phyloP scores from a whole-genome alignment of 352 stramenopile species.

The Lagenidium giganteum region DNA sequence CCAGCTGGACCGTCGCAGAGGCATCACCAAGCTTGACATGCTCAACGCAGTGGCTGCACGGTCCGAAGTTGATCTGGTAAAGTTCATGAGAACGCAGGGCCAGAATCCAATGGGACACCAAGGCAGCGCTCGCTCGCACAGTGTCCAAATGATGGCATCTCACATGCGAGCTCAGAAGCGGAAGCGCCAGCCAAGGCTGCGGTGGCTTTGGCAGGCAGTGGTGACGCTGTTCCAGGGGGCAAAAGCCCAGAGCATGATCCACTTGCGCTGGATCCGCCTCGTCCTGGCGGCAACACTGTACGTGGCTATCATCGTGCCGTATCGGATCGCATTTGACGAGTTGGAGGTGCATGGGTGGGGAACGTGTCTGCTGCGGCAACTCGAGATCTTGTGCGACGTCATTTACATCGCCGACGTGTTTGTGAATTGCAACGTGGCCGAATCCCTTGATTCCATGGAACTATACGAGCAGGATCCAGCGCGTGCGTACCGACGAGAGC shows the following conservation, averaged over 20 bases:
- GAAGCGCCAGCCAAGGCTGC: no score
- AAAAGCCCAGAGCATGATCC: slow-evolving; percentile 25
- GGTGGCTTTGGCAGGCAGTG: neutral
- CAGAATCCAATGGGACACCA: no score
- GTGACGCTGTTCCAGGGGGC: slow-evolving; percentile 10
- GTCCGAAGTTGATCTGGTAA: no score
- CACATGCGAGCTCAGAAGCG: no score
- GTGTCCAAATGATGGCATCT: neutral
- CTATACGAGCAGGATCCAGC: slow-evolving; percentile 32
- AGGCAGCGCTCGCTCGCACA: no score
- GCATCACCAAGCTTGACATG: no score
- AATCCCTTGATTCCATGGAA: slow-evolving; percentile 21
- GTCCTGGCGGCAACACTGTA: slow-evolving; percentile 21
- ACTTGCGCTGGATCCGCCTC: slow-evolving; percentile 26
- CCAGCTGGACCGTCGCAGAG: neutral
- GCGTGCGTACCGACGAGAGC: slow-evolving; percentile 27
- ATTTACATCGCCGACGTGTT: slow-evolving; percentile 32
- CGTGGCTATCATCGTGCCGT: slow-evolving; percentile 29
- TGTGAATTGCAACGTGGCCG: slow-evolving; percentile 27
- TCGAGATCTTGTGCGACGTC: slow-evolving; percentile 25
- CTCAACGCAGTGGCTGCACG: no score
- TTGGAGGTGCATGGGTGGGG: slow-evolving; percentile 9
- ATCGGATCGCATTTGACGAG: slow-evolving; percentile 26
- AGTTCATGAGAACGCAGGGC: neutral
- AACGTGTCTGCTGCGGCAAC: slow-evolving; percentile 1